Evolutionary conservation across 2,329 filamentous ascomycete species (phyloP).

Genomic region (Penicillium aurantiogriseum): DNA sequence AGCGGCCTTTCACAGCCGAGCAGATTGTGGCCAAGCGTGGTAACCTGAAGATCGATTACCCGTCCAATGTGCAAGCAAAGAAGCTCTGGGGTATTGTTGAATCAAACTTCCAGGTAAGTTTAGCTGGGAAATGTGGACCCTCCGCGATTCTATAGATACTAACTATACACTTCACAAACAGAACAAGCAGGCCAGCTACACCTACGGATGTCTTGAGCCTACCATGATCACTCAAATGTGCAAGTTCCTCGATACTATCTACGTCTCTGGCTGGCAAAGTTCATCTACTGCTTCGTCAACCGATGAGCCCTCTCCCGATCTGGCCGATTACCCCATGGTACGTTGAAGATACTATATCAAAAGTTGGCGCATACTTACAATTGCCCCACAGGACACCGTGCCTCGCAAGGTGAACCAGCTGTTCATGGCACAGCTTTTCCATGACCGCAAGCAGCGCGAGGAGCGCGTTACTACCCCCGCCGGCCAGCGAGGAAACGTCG

Average conservation of each 20-base stretch:
- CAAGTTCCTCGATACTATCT: constrained; percentile 96
- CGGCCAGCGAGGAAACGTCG: constrained; percentile 66
- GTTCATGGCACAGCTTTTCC: constrained; percentile 98
- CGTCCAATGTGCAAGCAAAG: constrained; percentile 84
- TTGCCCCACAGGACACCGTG: constrained; percentile 72
- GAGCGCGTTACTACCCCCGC: constrained; percentile 79
- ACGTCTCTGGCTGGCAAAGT: constrained; percentile 98
- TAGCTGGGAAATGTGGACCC: neutral
- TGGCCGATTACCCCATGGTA: constrained; percentile 94
- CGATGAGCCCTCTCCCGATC: constrained; percentile 94
- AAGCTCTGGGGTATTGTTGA: constrained; percentile 94
- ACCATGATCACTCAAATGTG: constrained; percentile 99
- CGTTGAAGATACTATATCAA: constrained; percentile 30
- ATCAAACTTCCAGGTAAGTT: constrained; percentile 72
- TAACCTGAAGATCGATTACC: constrained; percentile 84
- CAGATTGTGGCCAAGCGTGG: constrained; percentile 96
- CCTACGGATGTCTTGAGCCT: constrained; percentile 94
- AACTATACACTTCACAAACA: constrained; percentile 38
- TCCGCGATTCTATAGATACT: constrained; percentile 6
- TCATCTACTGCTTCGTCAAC: constrained; percentile 93
- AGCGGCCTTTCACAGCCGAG: constrained; percentile 90
- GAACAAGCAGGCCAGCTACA: constrained; percentile 84
- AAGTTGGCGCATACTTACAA: constrained; percentile 14
- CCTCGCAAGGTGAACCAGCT: constrained; percentile 97
- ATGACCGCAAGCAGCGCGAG: constrained; percentile 97